These are phyloP conservation scores for Gamarada debralockiae DNA, from an alignment of 495 filamentous ascomycete genomes.

Conservation along the genomic window DNA sequence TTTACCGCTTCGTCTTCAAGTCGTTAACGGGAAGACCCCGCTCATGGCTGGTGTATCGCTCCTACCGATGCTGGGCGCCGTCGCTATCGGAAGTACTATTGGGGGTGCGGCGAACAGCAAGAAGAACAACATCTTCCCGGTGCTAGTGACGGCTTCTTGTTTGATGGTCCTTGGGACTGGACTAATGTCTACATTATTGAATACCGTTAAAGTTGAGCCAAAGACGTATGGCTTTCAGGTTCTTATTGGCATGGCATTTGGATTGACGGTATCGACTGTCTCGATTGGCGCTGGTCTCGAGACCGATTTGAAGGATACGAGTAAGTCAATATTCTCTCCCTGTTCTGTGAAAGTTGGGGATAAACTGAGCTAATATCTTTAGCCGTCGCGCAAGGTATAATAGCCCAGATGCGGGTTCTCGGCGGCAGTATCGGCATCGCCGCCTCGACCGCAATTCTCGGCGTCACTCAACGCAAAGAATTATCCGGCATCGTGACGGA, in stretches of 20 bases:
- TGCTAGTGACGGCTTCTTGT: slow-evolving; percentile 41
- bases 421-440: slow-evolving; percentile 52
- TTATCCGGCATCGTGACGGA: slow-evolving; percentile 18
- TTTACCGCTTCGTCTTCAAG: slow-evolving; percentile 57
- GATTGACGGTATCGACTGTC: slow-evolving; percentile 21
- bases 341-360: neutral
- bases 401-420: slow-evolving; percentile 46
- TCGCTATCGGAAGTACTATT: slow-evolving; percentile 47
- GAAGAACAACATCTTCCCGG: slow-evolving; percentile 45
- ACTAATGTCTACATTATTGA: slow-evolving; percentile 38
- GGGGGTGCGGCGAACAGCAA: slow-evolving; percentile 41
- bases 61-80: slow-evolving; percentile 49
- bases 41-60: slow-evolving; percentile 53
- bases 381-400: slow-evolving; percentile 48
- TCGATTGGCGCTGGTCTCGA: slow-evolving; percentile 8
- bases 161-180: slow-evolving; percentile 50
- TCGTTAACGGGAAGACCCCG: slow-evolving; percentile 46
- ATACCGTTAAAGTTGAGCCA: slow-evolving; percentile 11
- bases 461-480: slow-evolving; percentile 22
- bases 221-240: slow-evolving; percentile 30
- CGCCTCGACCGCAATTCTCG: slow-evolving; percentile 41
- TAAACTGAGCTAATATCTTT: neutral
- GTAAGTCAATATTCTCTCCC: slow-evolving; percentile 9
- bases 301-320: slow-evolving; percentile 13
- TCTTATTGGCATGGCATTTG: slow-evolving; percentile 29